Evolutionary conservation across 129 eudicot species (phyloP), one percentile per base, ranked within the genome.

Genomic region (Gnaphalium uliginosum): DNA sequence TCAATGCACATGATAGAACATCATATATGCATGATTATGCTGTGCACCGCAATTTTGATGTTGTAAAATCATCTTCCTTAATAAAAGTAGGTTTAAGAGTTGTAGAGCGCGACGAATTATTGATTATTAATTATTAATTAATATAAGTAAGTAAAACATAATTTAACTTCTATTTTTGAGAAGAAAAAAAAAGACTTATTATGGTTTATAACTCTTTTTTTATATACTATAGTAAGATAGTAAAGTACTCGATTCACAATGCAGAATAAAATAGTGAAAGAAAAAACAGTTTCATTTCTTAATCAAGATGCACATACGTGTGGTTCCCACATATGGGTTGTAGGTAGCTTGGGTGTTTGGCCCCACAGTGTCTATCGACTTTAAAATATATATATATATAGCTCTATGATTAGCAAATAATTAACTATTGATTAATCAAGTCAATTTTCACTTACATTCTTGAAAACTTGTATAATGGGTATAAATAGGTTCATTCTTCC

Each of bases 311-410:
- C 65, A 76, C 37, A 50, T 29, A 69, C 29, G 54, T 32, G 14
- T 63, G 72, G 86, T 77, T 53, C 87, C 81, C 78, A 63, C 85
- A 72, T 63, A 53, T 90, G 73, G 86, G 93, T 69, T 90, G 96
- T 88, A 30, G 10, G 73, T 29, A 29, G 17, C 69, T 13, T 43
- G 17, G 51, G 18, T 43, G 51, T 46, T 69, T 77, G 88, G 81
- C 79, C 90, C 88, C 80, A 90, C 83, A 82, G 79, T 86, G 89
- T 86, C 92, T 87, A 71, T 30, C 72, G 58, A 58, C 41, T 58
- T 71, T 83, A 71, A 70, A 85, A 46, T 46, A 13, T 17, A 71
- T 79, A 71, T 79, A 72, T 56, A 65, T 46, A 69, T 66, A 73
- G 65, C 66, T 58, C 82, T 81, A 83, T 81, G 23, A 82, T 73